These are phyloP conservation scores for Ustilago cynodontis DNA, from an alignment of 1,284 basidiomycete species.

Conservation along the genomic window DNA sequence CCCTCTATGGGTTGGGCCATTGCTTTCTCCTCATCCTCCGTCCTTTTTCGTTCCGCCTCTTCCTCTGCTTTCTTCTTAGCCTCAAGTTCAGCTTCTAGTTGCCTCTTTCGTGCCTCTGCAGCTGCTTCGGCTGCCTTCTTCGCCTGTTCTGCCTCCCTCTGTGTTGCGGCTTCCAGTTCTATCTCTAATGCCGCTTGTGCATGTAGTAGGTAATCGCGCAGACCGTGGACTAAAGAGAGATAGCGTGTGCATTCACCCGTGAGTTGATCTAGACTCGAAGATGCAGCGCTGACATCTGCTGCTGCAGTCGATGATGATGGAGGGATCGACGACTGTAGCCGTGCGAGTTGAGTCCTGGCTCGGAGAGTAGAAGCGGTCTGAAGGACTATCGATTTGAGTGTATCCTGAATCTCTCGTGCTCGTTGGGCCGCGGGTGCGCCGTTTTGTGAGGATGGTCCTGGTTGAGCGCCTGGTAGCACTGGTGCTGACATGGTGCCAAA, in stretches of 20 bases:
- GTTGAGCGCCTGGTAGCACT: conserved; percentile 14
- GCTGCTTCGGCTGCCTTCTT: conserved; percentile 32
- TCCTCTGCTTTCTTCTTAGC: neutral
- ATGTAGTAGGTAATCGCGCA: conserved; percentile 46
- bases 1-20: neutral
- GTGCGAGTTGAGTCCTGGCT: conserved; percentile 39
- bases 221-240: conserved; percentile 37
- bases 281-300: conserved; percentile 13
- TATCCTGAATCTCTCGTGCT: conserved; percentile 39
- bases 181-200: conserved; percentile 48
- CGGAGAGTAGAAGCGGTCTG: conserved; percentile 47
- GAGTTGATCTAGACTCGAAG: conserved; percentile 34
- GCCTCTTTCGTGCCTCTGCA: conserved; percentile 30
- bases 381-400: conserved; percentile 49
- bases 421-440: conserved; percentile 19
- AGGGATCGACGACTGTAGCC: conserved; percentile 15
- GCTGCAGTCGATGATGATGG: conserved; percentile 19
- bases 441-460: conserved; percentile 8
- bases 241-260: conserved; percentile 43
- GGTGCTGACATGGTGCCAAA: conserved; percentile 28
- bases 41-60: neutral
- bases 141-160: conserved; percentile 41
- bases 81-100: conserved; percentile 27
- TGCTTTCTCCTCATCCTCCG: conserved; percentile 3
- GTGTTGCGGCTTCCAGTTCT: conserved; percentile 46